Conservation (phyloP, 495 filamentous ascomycete species). For the Lasiosphaeriaceae sp. region DNA sequence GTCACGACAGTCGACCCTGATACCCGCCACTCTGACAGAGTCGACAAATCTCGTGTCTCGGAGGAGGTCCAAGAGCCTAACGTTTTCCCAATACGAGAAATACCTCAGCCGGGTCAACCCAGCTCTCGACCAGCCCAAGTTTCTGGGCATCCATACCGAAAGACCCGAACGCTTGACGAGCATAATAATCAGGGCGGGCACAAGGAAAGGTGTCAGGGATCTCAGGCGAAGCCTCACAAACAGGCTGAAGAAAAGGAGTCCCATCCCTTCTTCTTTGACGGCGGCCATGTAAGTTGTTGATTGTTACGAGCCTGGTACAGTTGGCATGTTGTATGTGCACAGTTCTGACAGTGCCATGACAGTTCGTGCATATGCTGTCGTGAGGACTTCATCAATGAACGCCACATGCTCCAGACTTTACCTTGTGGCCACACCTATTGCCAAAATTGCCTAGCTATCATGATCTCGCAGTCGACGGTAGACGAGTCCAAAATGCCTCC, state of each 20-base stretch:
- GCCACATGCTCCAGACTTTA: conserved; percentile 35
- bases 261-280: conserved; percentile 22
- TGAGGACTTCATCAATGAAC: conserved; percentile 40
- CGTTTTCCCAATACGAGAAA: conserved; percentile 50
- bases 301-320: not conserved
- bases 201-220: conserved; percentile 37
- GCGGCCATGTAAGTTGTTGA: conserved; percentile 29
- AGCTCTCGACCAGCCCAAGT: conserved; percentile 35
- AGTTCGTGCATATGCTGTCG: conserved; percentile 53
- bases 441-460: conserved; percentile 41
- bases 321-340: not conserved
- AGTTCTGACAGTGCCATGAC: not conserved
- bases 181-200: conserved; percentile 31
- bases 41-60: conserved; percentile 17
- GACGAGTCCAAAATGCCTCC: conserved; percentile 56
- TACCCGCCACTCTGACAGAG: conserved; percentile 20
- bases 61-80: conserved; percentile 39
- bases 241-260: conserved; percentile 32
- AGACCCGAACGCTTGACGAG: conserved; percentile 22
- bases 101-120: conserved; percentile 42
- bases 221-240: conserved; percentile 39
- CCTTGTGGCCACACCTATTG: conserved; percentile 54
- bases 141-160: conserved; percentile 17
- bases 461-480: conserved; percentile 46
- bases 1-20: conserved; percentile 15